Conservation (phyloP, 805 yeast species). For the Ogataea naganishii region DNA sequence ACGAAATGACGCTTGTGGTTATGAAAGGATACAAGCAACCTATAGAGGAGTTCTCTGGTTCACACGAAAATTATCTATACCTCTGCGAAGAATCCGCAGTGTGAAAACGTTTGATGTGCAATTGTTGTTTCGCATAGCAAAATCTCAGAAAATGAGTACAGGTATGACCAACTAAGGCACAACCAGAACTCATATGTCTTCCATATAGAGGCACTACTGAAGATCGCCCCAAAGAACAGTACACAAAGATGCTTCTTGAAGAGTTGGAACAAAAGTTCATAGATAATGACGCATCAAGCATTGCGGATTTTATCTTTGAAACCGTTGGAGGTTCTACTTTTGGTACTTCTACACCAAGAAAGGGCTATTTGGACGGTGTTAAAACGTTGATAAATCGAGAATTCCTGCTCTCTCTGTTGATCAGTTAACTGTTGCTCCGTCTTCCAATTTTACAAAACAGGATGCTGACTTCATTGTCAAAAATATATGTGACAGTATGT, state of each 20-base stretch:
- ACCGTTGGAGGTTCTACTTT: constrained; percentile 37
- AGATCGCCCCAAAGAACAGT: constrained; percentile 24
- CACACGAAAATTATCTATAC: too few species aligned
- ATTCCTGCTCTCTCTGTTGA: too few species aligned
- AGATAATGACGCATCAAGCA: constrained; percentile 33
- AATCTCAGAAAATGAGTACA: too few species aligned
- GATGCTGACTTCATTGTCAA: constrained; percentile 33
- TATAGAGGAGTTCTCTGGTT: too few species aligned
- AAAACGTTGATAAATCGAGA: too few species aligned
- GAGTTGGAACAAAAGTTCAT: constrained; percentile 31
- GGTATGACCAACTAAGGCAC: too few species aligned
- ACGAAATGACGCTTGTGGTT: too few species aligned
- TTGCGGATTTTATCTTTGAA: constrained; percentile 33
- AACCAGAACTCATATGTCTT: too few species aligned
- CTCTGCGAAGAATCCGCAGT: too few species aligned
- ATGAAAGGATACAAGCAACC: too few species aligned
- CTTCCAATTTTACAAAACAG: constrained; percentile 32
- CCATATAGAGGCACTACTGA: constrained; percentile 12
- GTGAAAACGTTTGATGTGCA: too few species aligned
- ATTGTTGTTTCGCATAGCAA: too few species aligned
- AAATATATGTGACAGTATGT: constrained; percentile 30
- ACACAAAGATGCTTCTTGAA: constrained; percentile 24
- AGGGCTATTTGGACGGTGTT: constrained; percentile 36
- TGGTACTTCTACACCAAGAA: constrained; percentile 36
- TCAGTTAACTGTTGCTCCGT: constrained; percentile 39